Conservation (phyloP, 352 stramenopile species). For the Thraustochytrium aureum region DNA sequence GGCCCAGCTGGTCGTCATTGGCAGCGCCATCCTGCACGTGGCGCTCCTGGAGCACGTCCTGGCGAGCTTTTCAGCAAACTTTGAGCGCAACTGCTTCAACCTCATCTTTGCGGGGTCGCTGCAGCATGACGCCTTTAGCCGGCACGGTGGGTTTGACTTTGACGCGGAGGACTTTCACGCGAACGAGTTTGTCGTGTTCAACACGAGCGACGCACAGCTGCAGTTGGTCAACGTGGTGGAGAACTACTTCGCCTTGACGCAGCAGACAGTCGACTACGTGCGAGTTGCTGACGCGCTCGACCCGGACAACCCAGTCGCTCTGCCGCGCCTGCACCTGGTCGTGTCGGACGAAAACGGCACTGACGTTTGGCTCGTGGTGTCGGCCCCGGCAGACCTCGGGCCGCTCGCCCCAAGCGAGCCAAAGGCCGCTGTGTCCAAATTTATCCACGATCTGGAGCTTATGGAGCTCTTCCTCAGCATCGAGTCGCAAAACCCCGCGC, state of each 20-base stretch:
- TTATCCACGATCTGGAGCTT: neutral
- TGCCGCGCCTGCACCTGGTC: neutral
- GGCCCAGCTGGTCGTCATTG: neutral
- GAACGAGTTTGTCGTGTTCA: conserved; percentile 47
- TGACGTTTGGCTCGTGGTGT: neutral
- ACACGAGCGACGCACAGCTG: conserved; percentile 18
- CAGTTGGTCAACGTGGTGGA: conserved; percentile 13
- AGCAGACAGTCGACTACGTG: conserved; percentile 21
- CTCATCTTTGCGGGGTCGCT: conserved; percentile 15
- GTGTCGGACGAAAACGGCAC: neutral
- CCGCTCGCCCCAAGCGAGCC: neutral
- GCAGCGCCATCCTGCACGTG: neutral
- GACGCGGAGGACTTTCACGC: conserved; percentile 52
- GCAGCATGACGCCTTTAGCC: conserved; percentile 45
- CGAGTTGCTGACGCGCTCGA: neutral
- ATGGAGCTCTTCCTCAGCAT: conserved; percentile 4
- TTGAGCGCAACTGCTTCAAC: conserved; percentile 45
- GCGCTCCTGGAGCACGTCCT: conserved; percentile 5
- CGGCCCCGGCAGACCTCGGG: neutral
- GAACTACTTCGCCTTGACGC: conserved; percentile 34
- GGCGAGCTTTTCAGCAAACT: conserved; percentile 2
- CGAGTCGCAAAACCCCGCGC: conserved; percentile 30
- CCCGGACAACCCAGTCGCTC: neutral
- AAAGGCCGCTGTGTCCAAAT: neutral
- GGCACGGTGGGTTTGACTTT: conserved; percentile 31